These are phyloP conservation scores for Magnusiomyces tetraspermus DNA, from an alignment of 1,139 yeast species.

Conservation along the genomic window DNA sequence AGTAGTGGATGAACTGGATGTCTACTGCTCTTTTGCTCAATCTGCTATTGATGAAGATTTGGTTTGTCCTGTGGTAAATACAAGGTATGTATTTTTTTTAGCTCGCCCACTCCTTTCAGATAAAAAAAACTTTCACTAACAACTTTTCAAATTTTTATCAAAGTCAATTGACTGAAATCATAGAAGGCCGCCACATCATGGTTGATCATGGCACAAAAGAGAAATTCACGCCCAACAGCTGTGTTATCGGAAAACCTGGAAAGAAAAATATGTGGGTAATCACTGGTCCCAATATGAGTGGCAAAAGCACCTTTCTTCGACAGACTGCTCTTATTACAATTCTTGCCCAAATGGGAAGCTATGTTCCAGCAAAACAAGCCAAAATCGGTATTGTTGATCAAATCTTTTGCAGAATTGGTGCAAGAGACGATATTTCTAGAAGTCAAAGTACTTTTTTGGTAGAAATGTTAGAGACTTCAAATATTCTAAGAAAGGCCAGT, in stretches of 20 bases:
- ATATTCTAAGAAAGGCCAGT: slow-evolving; percentile 70
- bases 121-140: neutral
- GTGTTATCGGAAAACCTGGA: slow-evolving; percentile 32
- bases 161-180: neutral
- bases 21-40: slow-evolving; percentile 60
- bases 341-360: slow-evolving; percentile 83
- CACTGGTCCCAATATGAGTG: slow-evolving; percentile 98
- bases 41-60: slow-evolving; percentile 58
- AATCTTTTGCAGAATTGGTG: slow-evolving; percentile 78
- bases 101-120: too few species aligned
- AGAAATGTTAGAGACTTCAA: slow-evolving; percentile 92
- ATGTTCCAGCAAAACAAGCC: slow-evolving; percentile 72
- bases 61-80: slow-evolving; percentile 52
- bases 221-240: slow-evolving; percentile 59
- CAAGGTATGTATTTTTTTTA: neutral
- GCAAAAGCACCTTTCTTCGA: slow-evolving; percentile 81
- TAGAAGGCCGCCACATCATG: neutral
- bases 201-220: slow-evolving; percentile 56
- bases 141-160: neutral
- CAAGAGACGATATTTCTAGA: slow-evolving; percentile 79
- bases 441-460: slow-evolving; percentile 95
- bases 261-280: slow-evolving; percentile 50
- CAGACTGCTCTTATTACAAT: slow-evolving; percentile 81
- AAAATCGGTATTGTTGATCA: slow-evolving; percentile 73
- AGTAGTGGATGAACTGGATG: slow-evolving; percentile 60